These are phyloP conservation scores for Musa troglodytarum DNA, from an alignment of 176 grass and related monocot species.

Conservation along the genomic window DNA sequence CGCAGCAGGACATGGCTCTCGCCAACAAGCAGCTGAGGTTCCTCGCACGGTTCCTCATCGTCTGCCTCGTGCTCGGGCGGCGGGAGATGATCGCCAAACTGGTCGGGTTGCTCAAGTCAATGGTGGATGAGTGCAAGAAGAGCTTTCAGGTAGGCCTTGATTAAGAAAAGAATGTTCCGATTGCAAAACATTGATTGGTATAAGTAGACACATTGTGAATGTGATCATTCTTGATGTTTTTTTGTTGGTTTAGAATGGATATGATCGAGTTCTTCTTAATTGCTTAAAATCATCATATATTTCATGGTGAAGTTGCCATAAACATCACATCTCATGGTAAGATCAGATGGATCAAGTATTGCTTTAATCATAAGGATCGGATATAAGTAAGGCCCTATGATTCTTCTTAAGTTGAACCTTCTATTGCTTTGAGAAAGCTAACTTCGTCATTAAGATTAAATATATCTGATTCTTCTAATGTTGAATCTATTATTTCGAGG, in stretches of 20 bases:
- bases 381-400: background rate
- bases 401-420: background rate
- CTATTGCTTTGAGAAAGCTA: background rate
- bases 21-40: conserved; percentile 80
- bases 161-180: background rate
- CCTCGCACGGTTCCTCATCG: conserved; percentile 76
- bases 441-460: background rate
- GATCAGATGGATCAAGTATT: too few species aligned
- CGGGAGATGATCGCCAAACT: conserved; percentile 43
- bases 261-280: too few species aligned
- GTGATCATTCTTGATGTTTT: too few species aligned
- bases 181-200: background rate
- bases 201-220: background rate
- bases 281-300: too few species aligned
- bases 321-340: too few species aligned
- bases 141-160: conserved; percentile 41
- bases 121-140: conserved; percentile 72
- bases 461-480: background rate
- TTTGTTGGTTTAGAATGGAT: too few species aligned
- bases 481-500: background rate
- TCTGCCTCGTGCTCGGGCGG: conserved; percentile 66
- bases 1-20: conserved; percentile 33
- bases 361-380: background rate
- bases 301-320: too few species aligned
- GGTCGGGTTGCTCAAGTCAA: conserved; percentile 30